Percentiles rank a stretch among this genome's conserved stretches.
Evolutionary conservation across 495 filamentous ascomycete species (phyloP).

Genomic region (Annulohypoxylon bovei): DNA sequence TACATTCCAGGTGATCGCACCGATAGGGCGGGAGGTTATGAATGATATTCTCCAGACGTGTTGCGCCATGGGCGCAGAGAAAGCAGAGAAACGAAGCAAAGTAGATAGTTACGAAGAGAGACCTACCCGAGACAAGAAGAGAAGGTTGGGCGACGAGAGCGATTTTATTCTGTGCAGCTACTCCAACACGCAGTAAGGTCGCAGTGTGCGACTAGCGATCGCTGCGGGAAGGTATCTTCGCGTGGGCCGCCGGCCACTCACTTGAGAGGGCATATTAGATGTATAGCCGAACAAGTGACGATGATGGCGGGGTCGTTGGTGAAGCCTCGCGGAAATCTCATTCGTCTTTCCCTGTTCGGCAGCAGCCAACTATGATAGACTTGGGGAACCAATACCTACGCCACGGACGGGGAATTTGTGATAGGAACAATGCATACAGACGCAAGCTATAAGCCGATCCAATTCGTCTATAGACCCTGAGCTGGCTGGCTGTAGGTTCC

Average conservation of each 20-base stretch:
- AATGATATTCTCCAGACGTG: conserved; percentile 19
- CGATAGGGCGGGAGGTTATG: conserved; percentile 21
- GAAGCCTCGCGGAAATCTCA: conserved; percentile 16
- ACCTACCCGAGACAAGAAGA: conserved; percentile 20
- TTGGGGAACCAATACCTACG: conserved; percentile 35
- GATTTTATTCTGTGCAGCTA: conserved; percentile 34
- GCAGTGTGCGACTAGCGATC: conserved; percentile 43
- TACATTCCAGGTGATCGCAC: conserved; percentile 28
- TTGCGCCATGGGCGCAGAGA: conserved; percentile 36
- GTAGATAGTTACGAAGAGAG: conserved; percentile 10
- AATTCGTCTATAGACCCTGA: conserved; percentile 23
- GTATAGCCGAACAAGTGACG: conserved; percentile 32
- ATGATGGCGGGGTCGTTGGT: conserved; percentile 37
- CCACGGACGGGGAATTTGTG: conserved; percentile 35
- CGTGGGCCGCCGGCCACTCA: conserved; percentile 35
- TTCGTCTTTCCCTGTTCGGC: conserved; percentile 33
- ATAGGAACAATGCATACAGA: conserved; percentile 31
- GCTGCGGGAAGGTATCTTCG: conserved; percentile 32
- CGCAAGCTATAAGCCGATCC: conserved; percentile 13
- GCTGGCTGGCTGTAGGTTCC: conserved; percentile 32
- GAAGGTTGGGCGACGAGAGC: conserved; percentile 31
- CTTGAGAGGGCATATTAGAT: conserved; percentile 18
- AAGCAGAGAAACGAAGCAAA: conserved; percentile 30
- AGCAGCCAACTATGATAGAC: conserved; percentile 32
- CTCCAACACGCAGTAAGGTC: conserved; percentile 27